Base-by-base conservation (phyloP, 1,139 yeast genomes). In the Hanseniaspora sp. region DNA sequence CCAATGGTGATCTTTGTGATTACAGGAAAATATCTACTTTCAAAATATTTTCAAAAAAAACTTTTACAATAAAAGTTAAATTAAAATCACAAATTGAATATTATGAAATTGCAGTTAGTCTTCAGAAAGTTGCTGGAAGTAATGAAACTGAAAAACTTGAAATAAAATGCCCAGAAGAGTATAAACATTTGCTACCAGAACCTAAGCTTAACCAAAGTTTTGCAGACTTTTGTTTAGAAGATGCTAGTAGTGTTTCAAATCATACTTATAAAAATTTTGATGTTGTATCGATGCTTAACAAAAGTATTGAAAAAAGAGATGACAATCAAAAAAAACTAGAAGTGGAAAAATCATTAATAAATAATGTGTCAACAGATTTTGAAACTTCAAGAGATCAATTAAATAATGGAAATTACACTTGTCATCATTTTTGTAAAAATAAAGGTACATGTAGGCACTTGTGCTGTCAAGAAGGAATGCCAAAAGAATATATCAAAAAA, bases 401-500 rank as follows among this genome's bases (percentile, higher is more conserved):
- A 28, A 33, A 62, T 4, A 66, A 67, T 56, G 73, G 72, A 1
- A 67, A 64, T 35, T 62, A 63, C 44, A 63, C 65, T 47, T 74
- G 78, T 55, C 63, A 67, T 42, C 78, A 75, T 57, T 53, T 61
- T 2, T 75, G 78, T 57, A 72, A 68, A 54, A 61, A 63, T 56
- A 59, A 58, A 44, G 29, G 28, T 7, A 58, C 60, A 1, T 74
- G 77, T 56, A 67, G 77, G 9, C 77, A 74, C 59, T 51, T 70
- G 7, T 74, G 78, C 53, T 74, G 78, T 55, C 68, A 70, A 42
- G 74, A 71, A 46, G 77, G 77, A 1, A 62, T 73, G 0, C 68
- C 68, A 11, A 57, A 57, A 45, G 45, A 38, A 7, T 29, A 5
- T 37, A 11, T 35, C 38, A 15, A 28, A 31, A 40, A 43, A 15